Conservation (phyloP, 257 asterid genomes). For the Euphrasia confusa region DNA sequence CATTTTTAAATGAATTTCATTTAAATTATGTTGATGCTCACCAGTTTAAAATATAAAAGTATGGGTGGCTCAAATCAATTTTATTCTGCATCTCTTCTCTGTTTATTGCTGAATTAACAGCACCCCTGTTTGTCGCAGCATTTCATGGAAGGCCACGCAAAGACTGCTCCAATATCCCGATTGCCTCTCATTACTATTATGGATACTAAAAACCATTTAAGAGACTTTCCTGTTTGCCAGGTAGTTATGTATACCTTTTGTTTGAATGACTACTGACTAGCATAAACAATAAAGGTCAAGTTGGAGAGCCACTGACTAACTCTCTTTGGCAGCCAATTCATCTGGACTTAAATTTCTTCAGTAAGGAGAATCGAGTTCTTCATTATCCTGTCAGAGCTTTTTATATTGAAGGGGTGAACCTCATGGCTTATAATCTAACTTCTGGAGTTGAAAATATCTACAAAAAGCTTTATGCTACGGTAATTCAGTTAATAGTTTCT, state of each 20-base stretch:
- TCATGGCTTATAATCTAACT: conserved; percentile 88
- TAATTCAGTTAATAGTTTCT: conserved; percentile 30
- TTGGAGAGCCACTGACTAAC: conserved; percentile 27
- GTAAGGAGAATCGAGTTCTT: conserved; percentile 81
- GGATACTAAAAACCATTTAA: conserved; percentile 65
- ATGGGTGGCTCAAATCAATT: conserved; percentile 3
- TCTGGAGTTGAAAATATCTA: conserved; percentile 85
- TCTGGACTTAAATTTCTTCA: conserved; percentile 92
- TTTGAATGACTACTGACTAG: conserved; percentile 10
- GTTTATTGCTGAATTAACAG: conserved; percentile 20
- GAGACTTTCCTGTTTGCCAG: conserved; percentile 89
- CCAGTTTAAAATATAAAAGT: not conserved
- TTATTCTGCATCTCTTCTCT: conserved; percentile 16
- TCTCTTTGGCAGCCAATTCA: conserved; percentile 74
- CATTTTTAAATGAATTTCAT: conserved; percentile 1
- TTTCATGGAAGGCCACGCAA: conserved; percentile 99
- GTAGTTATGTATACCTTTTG: conserved; percentile 34
- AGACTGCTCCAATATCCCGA: conserved; percentile 94
- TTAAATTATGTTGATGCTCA: not conserved
- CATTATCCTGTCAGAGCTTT: conserved; percentile 96
- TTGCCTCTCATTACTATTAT: conserved; percentile 76
- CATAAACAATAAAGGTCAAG: conserved; percentile 8
- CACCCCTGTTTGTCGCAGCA: conserved; percentile 57
- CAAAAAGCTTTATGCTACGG: conserved; percentile 88
- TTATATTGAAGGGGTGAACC: conserved; percentile 84